Base-by-base conservation (phyloP, 805 yeast species). In the Candida ulmi region DNA sequence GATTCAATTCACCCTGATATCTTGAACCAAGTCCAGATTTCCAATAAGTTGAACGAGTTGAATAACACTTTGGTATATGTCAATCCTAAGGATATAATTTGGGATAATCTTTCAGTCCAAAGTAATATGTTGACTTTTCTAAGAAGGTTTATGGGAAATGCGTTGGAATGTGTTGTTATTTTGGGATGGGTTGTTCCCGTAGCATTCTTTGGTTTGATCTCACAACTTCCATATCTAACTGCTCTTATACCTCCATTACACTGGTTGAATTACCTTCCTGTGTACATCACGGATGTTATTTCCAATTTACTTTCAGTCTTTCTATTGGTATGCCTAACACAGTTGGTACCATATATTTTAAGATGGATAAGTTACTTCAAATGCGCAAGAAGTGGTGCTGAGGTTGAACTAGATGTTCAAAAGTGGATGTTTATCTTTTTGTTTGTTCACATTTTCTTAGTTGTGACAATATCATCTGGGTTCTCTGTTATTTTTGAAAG, bases 401-500 rank as follows among this genome's bases (percentile, higher is more conserved):
- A 76, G 41, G 59, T 81, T 8, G 88, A 88, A 53, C 38, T 75
- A n/a, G 84, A 81, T 46, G 69, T 83, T 13, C 96, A 88, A 47
- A 66, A 69, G 34, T 84, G 93, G 86, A 72, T 84, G 48, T 90
- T 85, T 60, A 67, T 77, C 1, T 88, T 88, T 53, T 63, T 83
- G 36, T 88, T 85, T 55, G 77, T 88, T 37, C 96, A 90, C 50
- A 74, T 88, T 31, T 88, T 90, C 48, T 60, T 90, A 33, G 91
- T 88, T 19, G 88, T 88, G 2, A 83, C 95, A 0, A 73, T 88
- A 28, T 86, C 95, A 50, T 81, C 93, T 0, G 90, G 95, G 21
- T 60, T 85, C 4, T 73, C 83, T 2, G 78, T 75, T 8, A 68
- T 86, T 0, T 58, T 83, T 33, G 78, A 78, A 45, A 78, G 75